A percentile compares a stretch with the other conserved stretches of the same genome.
phyloP scores from a whole-genome alignment of 345 rosid species.

The Pugionium dolabratum region DNA sequence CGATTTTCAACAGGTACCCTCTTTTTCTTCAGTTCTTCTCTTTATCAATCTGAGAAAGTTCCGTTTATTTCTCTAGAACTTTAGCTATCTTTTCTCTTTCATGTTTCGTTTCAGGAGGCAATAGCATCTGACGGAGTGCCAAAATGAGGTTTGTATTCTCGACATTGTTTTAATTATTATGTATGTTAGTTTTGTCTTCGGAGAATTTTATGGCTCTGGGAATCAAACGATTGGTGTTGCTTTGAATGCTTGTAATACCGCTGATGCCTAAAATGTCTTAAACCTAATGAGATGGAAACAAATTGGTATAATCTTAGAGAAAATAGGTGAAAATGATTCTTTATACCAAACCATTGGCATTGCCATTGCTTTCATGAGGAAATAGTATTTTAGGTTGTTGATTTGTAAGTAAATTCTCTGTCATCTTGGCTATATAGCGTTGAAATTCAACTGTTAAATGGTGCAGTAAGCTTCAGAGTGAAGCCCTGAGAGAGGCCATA shows the following conservation, averaged over 20 bases:
- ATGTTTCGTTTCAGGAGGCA: slow-evolving; percentile 19
- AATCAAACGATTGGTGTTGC: background rate
- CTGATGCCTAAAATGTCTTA: background rate
- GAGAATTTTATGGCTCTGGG: background rate
- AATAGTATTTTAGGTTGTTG: background rate
- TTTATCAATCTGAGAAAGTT: too few species aligned
- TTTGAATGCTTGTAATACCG: background rate
- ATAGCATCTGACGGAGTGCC: background rate
- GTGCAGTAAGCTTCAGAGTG: slow-evolving; percentile 90
- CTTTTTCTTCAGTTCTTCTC: background rate
- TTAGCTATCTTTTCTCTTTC: too few species aligned
- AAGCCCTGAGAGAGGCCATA: slow-evolving; percentile 84
- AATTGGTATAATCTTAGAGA: background rate
- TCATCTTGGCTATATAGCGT: background rate
- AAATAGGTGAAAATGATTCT: background rate
- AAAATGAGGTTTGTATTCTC: slow-evolving; percentile 38
- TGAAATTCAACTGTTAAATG: background rate
- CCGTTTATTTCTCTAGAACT: too few species aligned
- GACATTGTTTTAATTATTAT: too few species aligned
- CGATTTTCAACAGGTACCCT: slow-evolving; percentile 19
- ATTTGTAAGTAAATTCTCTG: background rate
- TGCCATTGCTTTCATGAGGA: background rate
- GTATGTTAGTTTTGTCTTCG: background rate
- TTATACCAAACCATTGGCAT: background rate
- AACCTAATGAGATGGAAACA: background rate